These are phyloP conservation scores for Coemansia sp. DNA, from an alignment of 192 early-diverging fungal species.

Conservation along the genomic window DNA sequence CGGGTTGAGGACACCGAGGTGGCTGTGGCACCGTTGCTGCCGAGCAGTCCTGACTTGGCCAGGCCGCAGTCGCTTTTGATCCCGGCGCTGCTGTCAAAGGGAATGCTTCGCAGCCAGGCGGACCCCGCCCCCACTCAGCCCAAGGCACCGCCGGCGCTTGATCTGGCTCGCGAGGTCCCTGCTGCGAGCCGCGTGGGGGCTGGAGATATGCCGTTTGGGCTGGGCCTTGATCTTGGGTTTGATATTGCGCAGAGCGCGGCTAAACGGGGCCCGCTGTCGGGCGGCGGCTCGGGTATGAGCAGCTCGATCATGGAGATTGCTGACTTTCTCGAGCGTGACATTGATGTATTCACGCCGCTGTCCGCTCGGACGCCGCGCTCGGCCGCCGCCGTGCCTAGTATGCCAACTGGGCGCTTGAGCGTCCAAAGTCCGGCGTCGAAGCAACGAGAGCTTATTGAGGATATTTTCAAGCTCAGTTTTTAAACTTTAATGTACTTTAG, in stretches of 20 bases:
- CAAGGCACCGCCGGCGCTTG: neutral
- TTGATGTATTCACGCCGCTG: conserved; percentile 41
- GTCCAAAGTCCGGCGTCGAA: neutral
- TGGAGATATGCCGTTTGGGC: conserved; percentile 8
- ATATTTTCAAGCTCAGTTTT: conserved; percentile 26
- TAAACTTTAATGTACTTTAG: neutral
- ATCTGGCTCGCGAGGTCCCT: neutral
- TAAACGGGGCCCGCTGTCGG: neutral
- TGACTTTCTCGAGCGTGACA: conserved; percentile 36
- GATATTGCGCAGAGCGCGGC: conserved; percentile 18
- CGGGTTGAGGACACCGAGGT: neutral
- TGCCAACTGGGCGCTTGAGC: neutral
- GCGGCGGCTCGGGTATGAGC: neutral
- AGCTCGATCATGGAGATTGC: conserved; percentile 36
- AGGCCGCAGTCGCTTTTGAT: conserved; percentile 45
- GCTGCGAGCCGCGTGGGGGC: neutral
- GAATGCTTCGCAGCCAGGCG: conserved; percentile 11
- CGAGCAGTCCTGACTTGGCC: conserved; percentile 17
- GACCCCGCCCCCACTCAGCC: neutral
- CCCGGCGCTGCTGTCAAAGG: conserved; percentile 42
- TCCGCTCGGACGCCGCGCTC: neutral
- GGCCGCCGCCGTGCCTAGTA: neutral
- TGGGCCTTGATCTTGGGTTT: conserved; percentile 43
- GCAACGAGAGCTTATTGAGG: conserved; percentile 33
- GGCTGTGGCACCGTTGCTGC: neutral